Base-by-base conservation (phyloP, 1,284 basidiomycete genomes). In the Mycosarcoma maydis region DNA sequence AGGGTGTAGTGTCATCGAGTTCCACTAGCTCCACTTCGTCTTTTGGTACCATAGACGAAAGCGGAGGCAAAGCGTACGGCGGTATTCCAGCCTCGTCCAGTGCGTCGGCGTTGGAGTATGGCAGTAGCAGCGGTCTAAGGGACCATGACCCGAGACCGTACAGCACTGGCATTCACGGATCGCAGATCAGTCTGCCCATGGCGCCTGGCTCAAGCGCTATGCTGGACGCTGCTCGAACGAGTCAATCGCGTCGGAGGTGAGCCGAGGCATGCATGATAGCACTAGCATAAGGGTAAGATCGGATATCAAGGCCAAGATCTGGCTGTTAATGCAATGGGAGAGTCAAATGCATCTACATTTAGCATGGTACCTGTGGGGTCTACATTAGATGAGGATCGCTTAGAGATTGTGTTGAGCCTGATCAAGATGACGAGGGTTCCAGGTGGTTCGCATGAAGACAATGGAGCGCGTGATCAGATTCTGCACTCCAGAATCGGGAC, bases 171-270 rank as follows among this genome's bases (percentile, higher is more conserved):
- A 19, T 13, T n/a, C 36, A 26, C 6, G 42, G 24, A 2, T 33
- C 22, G 40, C 44, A 49, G 13, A 42, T 70, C 26, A 32, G 49
- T 26, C 20, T 65, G 22, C 46, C 51, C 6, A 57, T 41, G 0
- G 49, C 58, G 4, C 59, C 70, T 6, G 66, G 66, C n/a, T 53
- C 58, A 7, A 68, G 54, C 32, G 73, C 68, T 20, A 72, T 75
- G 68, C 37, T 75, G 34, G 71, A 73, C 16, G 73, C 73, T 17
- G 73, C 73, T 6, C 43, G 71, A 32, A 55, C 64, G 43, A 74
- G 72, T 44, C 73, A 74, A 34, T 75, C 73, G 5, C 55, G 71
- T 4, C 26, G 73, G 6, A 52, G 73, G 20, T 75, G 47, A 49
- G 30, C 19, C 22, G 20, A n/a, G 6, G 20, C 22, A 13, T 24